phyloP scores from a whole-genome alignment of 331 rosid genomes.

The Spiraea crenata region DNA sequence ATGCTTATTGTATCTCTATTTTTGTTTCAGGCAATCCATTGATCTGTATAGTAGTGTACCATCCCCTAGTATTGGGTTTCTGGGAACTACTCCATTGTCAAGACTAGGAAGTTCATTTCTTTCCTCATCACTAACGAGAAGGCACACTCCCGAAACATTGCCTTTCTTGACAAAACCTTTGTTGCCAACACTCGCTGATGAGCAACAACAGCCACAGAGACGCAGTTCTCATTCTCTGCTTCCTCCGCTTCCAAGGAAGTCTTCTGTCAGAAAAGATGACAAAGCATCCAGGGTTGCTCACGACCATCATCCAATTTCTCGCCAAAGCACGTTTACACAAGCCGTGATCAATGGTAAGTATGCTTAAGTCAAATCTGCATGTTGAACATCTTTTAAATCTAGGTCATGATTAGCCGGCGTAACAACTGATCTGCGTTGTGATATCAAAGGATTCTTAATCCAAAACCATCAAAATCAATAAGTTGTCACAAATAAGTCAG shows the following conservation, averaged over 20 bases:
- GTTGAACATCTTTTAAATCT: too few species aligned
- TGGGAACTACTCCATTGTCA: constrained; percentile 77
- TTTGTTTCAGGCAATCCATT: constrained; percentile 82
- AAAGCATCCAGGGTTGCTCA: constrained; percentile 55
- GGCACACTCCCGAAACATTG: constrained; percentile 85
- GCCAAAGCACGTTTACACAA: constrained; percentile 72
- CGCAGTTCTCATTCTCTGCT: constrained; percentile 62
- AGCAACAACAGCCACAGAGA: constrained; percentile 44
- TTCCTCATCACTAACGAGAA: constrained; percentile 88
- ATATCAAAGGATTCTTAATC: background rate
- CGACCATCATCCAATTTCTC: constrained; percentile 54
- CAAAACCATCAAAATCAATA: background rate
- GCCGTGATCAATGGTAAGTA: constrained; percentile 76
- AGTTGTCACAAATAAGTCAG: background rate
- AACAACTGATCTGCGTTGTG: background rate
- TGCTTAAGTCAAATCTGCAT: background rate
- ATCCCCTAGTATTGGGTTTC: constrained; percentile 85
- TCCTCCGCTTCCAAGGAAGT: constrained; percentile 59
- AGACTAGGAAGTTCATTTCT: constrained; percentile 91
- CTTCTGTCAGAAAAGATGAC: constrained; percentile 50
- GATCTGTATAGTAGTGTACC: constrained; percentile 90
- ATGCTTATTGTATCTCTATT: constrained; percentile 13
- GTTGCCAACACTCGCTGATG: constrained; percentile 42
- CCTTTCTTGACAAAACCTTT: constrained; percentile 62
- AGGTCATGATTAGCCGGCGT: background rate